These are phyloP conservation scores for Claviceps fusiformis DNA, from an alignment of 2,329 filamentous ascomycete species.

Conservation along the genomic window DNA sequence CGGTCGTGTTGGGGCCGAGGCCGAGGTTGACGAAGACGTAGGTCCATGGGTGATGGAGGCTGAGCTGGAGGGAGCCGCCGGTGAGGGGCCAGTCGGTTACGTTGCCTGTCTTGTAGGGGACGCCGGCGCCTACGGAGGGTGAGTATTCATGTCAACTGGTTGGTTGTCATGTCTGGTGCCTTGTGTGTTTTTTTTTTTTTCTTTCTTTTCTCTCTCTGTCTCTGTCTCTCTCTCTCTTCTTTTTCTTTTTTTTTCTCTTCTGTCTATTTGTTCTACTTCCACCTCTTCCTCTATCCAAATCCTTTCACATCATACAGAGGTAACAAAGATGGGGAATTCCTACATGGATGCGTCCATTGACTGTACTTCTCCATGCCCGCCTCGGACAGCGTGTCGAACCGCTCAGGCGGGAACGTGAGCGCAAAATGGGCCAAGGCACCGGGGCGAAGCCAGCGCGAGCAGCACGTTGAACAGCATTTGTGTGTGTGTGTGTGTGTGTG, in stretches of 20 bases:
- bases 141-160: neutral
- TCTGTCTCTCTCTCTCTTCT: no score
- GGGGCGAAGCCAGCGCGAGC: slow-evolving; percentile 21
- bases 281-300: no score
- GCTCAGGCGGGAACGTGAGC: slow-evolving; percentile 33
- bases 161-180: neutral
- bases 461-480: slow-evolving; percentile 19
- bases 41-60: slow-evolving; percentile 37
- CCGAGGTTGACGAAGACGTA: slow-evolving; percentile 42
- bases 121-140: slow-evolving; percentile 28
- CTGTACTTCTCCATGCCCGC: slow-evolving; percentile 26
- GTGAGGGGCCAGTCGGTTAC: slow-evolving; percentile 39
- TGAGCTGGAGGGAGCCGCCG: slow-evolving; percentile 33
- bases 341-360: slow-evolving; percentile 40
- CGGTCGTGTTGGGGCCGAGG: slow-evolving; percentile 35
- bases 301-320: no score
- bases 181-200: neutral
- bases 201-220: no score
- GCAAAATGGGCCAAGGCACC: slow-evolving; percentile 34
- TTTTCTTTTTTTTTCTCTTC: no score
- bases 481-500: no score
- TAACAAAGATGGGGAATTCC: slow-evolving; percentile 5
- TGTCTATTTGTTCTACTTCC: no score
- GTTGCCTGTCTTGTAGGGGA: slow-evolving; percentile 29
- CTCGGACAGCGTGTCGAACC: slow-evolving; percentile 30